A percentile compares a stretch with the other conserved stretches of the same genome.
Conservation (phyloP, 768 basidiomycete genomes). For the Suillus brevipes region DNA sequence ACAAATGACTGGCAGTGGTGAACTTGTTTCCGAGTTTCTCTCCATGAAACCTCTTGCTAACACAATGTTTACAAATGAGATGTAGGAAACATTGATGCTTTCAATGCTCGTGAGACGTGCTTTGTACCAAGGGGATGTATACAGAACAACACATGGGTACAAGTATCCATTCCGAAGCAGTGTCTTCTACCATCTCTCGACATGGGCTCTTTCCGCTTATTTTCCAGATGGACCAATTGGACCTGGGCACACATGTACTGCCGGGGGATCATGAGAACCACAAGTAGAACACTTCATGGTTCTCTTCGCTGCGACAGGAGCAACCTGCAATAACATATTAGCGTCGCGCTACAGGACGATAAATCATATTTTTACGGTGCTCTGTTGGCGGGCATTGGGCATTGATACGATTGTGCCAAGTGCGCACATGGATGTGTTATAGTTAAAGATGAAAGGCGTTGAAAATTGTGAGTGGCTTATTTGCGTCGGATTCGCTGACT, state of each 20-base stretch:
- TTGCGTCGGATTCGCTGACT: background rate
- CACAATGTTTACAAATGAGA: background rate
- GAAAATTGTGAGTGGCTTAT: background rate
- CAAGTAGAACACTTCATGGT: slow-evolving; percentile 9
- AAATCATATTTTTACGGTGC: background rate
- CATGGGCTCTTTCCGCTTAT: background rate
- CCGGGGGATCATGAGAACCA: slow-evolving; percentile 3
- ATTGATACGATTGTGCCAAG: background rate
- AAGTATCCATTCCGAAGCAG: background rate
- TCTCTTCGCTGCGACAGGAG: background rate
- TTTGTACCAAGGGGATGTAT: background rate
- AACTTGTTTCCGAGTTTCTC: background rate
- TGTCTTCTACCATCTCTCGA: background rate
- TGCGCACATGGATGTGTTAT: background rate
- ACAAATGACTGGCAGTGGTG: background rate
- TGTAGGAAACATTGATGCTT: background rate
- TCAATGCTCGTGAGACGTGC: background rate
- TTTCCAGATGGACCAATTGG: background rate
- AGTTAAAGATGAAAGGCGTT: background rate
- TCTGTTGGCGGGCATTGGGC: background rate
- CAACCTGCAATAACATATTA: background rate
- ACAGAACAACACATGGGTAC: background rate
- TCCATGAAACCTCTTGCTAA: background rate
- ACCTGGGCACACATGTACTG: slow-evolving; percentile 8
- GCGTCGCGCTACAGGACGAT: background rate